Base-by-base conservation (phyloP, 1,284 basidiomycete species). In the Moesziomyces globuligerus region DNA sequence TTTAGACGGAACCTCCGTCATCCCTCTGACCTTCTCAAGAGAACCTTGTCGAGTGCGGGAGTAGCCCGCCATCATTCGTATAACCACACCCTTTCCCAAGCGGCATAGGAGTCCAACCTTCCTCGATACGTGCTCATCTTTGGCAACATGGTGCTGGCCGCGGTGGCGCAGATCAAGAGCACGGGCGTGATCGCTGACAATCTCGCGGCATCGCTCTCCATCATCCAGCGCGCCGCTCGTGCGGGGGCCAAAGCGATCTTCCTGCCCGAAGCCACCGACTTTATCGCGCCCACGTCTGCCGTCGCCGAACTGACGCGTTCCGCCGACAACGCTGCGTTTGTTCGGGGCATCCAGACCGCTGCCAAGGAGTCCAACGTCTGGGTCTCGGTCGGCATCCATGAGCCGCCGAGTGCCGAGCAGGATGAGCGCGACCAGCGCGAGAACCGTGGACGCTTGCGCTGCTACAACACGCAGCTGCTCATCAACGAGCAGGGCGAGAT, bases 191-290 rank as follows among this genome's bases (percentile, higher is more conserved):
- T 80, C 36, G 66, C 69, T 38, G 76, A 76, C 24, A 82, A 82
- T 41, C 62, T 78, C 15, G 48, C 67, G 0, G 51, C 49, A 10
- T 60, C 70, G 0, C 32, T 68, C 23, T 41, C 48, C 7, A 42
- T 86, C n/a, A 79, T 86, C 34, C 68, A 78, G 7, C 15, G 43
- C 34, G 64, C 59, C 7, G 83, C 82, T 0, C 43, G 47, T 3
- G 82, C 81, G 0, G 84, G 84, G 0, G 85, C 85, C 3, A 80
- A 80, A 51, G 83, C 85, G 13, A 72, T 85, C 50, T 85, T 84
- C 58, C 76, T 86, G 6, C 85, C 86, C 18, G 86, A 86, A 77
- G 79, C 86, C 0, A 80, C 84, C 21, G 86, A 86, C 69, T 86
- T 86, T 46, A 86, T 86, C 57, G 83, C 84, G 1, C 79, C 83